Conservation (phyloP, 768 basidiomycete genomes). For the Lactarius sanguifluus region DNA sequence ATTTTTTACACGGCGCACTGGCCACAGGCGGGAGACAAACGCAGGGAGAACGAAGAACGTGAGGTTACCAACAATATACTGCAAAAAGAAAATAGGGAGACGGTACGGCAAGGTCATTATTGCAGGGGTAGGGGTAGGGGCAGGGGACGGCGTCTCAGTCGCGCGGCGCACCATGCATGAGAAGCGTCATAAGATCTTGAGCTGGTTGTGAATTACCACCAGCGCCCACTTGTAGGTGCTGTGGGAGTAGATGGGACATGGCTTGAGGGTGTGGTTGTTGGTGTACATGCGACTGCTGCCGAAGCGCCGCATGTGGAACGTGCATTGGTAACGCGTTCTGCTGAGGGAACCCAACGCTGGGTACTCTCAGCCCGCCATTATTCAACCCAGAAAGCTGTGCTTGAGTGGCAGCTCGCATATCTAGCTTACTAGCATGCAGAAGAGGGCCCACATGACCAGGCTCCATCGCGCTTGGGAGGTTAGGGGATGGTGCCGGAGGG, state of each 20-base stretch:
- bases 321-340: conserved; percentile 42
- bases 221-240: conserved; percentile 57
- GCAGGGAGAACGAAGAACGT: conserved; percentile 13
- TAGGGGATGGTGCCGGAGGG: conserved; percentile 44
- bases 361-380: conserved; percentile 48
- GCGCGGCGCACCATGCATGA: conserved; percentile 70
- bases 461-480: conserved; percentile 47
- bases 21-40: conserved; percentile 5
- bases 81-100: conserved; percentile 6
- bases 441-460: conserved; percentile 54
- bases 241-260: conserved; percentile 49
- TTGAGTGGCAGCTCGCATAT: conserved; percentile 52
- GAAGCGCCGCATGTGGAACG: conserved; percentile 47
- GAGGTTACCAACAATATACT: conserved; percentile 23
- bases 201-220: conserved; percentile 54
- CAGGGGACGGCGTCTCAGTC: conserved; percentile 45
- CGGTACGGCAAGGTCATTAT: conserved; percentile 7
- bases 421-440: conserved; percentile 54
- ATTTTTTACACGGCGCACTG: conserved; percentile 18
- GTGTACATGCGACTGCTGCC: conserved; percentile 46
- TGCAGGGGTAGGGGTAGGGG: neutral
- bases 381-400: conserved; percentile 47
- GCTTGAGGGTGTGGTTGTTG: conserved; percentile 61
- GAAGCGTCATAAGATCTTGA: conserved; percentile 79
- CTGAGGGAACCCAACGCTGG: conserved; percentile 51